These are phyloP conservation scores for Yarrowia porcina DNA, from an alignment of 805 yeast genomes.

Conservation along the genomic window DNA sequence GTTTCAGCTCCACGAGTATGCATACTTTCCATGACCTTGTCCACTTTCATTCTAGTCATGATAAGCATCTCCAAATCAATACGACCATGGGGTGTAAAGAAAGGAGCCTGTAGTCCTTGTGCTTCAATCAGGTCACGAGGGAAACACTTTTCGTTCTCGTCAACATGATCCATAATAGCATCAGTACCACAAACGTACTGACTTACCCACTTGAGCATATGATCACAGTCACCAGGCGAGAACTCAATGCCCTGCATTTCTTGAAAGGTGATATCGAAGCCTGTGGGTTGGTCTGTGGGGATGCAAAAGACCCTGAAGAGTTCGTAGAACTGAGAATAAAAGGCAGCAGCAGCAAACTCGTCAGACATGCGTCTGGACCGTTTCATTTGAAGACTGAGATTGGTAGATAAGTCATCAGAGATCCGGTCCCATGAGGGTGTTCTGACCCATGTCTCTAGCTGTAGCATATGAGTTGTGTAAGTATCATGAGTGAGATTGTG, in stretches of 20 bases:
- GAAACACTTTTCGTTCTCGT: not conserved
- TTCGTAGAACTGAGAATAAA: constrained; percentile 20
- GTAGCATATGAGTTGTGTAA: not conserved
- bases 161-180: not conserved
- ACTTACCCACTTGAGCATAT: not conserved
- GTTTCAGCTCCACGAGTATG: not conserved
- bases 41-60: not conserved
- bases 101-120: constrained; percentile 6
- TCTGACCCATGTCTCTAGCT: not conserved
- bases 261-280: not conserved
- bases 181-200: not conserved
- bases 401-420: not conserved
- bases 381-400: not conserved
- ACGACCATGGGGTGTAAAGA: not conserved
- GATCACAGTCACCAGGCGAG: not conserved
- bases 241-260: not conserved
- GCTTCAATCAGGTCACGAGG: not conserved
- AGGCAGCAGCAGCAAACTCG: not conserved
- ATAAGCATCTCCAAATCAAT: constrained; percentile 8
- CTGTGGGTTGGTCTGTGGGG: not conserved
- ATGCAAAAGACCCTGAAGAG: constrained; percentile 8
- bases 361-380: constrained; percentile 2
- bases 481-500: constrained; percentile 12
- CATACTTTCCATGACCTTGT: not conserved
- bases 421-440: not conserved